Conservation (phyloP, 768 basidiomycete genomes). For the Kwoniella sp. region DNA sequence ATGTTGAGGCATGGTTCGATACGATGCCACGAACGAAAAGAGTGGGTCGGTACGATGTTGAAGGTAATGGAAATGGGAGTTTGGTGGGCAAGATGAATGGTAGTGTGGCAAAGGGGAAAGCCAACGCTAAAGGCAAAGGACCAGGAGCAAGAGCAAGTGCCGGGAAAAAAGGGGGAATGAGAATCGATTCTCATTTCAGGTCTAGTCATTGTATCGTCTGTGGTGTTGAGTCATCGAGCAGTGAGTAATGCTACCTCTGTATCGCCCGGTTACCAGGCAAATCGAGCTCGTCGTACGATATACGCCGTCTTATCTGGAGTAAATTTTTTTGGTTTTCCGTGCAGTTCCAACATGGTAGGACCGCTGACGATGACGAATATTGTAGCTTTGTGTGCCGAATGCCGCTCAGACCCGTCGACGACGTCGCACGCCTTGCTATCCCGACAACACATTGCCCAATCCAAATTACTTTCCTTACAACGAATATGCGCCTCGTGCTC, state of each 20-base stretch:
- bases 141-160: not conserved
- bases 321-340: not conserved
- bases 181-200: slow-evolving; percentile 75
- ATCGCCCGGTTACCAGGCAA: not conserved
- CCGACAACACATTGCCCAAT: slow-evolving; percentile 64
- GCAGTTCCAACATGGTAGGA: not conserved
- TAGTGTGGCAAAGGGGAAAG: slow-evolving; percentile 8
- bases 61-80: slow-evolving; percentile 4
- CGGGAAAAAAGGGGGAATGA: slow-evolving; percentile 42
- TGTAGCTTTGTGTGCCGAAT: slow-evolving; percentile 64
- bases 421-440: slow-evolving; percentile 65
- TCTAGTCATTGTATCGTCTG: slow-evolving; percentile 73
- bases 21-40: slow-evolving; percentile 73
- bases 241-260: slow-evolving; percentile 55
- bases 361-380: too few relatives aligned
- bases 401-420: slow-evolving; percentile 61
- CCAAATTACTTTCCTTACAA: slow-evolving; percentile 64
- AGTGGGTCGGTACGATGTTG: slow-evolving; percentile 55
- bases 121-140: slow-evolving; percentile 56
- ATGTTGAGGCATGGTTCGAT: slow-evolving; percentile 81
- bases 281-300: not conserved
- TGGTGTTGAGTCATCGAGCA: slow-evolving; percentile 62
- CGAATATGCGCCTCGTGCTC: slow-evolving; percentile 74
- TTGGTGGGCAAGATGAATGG: slow-evolving; percentile 1
- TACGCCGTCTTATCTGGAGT: too few relatives aligned